These are phyloP conservation scores for Alternaria panax DNA, from an alignment of 2,329 filamentous ascomycete species.

Conservation along the genomic window DNA sequence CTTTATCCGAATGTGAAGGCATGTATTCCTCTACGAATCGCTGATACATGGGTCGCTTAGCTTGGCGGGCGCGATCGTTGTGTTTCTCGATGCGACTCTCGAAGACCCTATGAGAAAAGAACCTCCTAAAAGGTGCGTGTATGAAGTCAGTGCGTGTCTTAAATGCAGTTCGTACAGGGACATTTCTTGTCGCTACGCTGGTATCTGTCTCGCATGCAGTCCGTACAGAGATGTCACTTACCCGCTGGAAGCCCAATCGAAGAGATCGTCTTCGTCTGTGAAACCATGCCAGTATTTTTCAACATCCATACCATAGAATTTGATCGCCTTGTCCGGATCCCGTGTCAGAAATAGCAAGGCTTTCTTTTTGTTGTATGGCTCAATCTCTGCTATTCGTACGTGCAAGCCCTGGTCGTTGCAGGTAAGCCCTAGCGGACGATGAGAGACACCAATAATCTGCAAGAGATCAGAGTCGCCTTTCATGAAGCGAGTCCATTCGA, in stretches of 20 bases:
- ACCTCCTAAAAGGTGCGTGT: slow-evolving; percentile 49
- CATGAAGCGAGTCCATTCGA: slow-evolving; percentile 72
- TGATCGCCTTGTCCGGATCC: slow-evolving; percentile 63
- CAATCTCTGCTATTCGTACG: slow-evolving; percentile 73
- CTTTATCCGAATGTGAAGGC: slow-evolving; percentile 58
- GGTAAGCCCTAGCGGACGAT: slow-evolving; percentile 71
- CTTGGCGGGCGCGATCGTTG: slow-evolving; percentile 66
- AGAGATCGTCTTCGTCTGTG: slow-evolving; percentile 62
- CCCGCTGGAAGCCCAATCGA: slow-evolving; percentile 66
- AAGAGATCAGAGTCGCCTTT: slow-evolving; percentile 76
- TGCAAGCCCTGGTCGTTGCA: slow-evolving; percentile 69
- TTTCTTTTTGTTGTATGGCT: slow-evolving; percentile 63
- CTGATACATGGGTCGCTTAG: slow-evolving; percentile 64
- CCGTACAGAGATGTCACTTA: slow-evolving; percentile 37
- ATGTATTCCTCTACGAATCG: slow-evolving; percentile 70
- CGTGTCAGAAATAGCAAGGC: slow-evolving; percentile 67
- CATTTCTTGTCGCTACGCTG: too few relatives aligned
- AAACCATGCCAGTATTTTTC: slow-evolving; percentile 65
- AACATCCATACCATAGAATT: slow-evolving; percentile 68
- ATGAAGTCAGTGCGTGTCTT: not conserved
- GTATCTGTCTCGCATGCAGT: not conserved
- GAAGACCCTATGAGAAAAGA: slow-evolving; percentile 61
- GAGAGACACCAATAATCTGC: slow-evolving; percentile 69
- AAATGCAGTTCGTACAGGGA: not conserved
- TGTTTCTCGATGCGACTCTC: slow-evolving; percentile 45